Evolutionary conservation across 805 yeast species (phyloP), one percentile per base, ranked within the genome.

Genomic region (Kodamaea laetipori): DNA sequence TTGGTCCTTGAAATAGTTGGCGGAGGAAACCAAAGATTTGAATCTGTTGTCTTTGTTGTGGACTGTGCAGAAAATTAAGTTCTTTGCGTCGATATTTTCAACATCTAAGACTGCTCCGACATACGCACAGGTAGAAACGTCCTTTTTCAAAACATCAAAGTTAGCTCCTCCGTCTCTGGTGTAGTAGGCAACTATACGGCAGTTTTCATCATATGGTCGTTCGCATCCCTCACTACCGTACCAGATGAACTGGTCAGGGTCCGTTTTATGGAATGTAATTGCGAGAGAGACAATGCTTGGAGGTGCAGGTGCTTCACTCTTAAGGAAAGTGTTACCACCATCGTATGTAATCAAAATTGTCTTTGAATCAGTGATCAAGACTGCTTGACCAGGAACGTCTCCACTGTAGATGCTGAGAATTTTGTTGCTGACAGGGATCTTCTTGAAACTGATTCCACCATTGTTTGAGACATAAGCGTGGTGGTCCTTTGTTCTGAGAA

Each of bases 81-180:
- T 71, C 27, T 73, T 71, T 43, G 75, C 67, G 47, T 67, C 48
- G 4, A 38, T 28, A 46, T 47, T 37, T 61, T 44, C 39, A 6
- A 66, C 28, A 6, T 70, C 69, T 37, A 86, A 73, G 23, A 75
- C 68, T 1, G 76, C 60, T 10, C 82, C 82, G n/a, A 80, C 81
- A 61, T 79, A 92, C 39, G 78, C 77, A 72, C 99, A 92, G 6
- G 63, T 64, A 13, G 67, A 55, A 4, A 80, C 85, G 49, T 78
- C 69, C 6, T 76, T 76, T 17, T 71, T 60, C 49, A 94, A 57
- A 41, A 69, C 66, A 0, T 63, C 53, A 73, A 90, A 94, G 4
- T 74, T 61, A 19, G 62, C 53, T 16, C 98, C 99, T 17, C 76
- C 79, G 64, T 90, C 81, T 18, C 61, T 66, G 1, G 96, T 83